Conservation (phyloP, 2,329 filamentous ascomycete species). For the Xylariales sp. region DNA sequence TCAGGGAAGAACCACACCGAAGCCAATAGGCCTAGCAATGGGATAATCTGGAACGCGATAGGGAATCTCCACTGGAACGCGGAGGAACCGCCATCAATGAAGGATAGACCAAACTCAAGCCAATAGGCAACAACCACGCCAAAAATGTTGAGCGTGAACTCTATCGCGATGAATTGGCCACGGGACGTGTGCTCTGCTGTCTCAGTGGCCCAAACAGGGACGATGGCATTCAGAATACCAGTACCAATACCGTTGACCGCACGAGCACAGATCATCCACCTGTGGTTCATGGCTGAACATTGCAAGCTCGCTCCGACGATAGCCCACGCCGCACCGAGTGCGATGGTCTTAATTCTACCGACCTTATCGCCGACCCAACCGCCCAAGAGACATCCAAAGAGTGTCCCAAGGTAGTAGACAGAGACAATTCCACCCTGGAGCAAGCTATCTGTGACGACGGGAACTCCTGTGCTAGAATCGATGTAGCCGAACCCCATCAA, state of each 20-base stretch:
- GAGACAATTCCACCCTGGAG: constrained; percentile 60
- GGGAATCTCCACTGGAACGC: constrained; percentile 64
- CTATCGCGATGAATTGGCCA: constrained; percentile 65
- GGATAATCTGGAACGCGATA: constrained; percentile 65
- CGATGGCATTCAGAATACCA: constrained; percentile 65
- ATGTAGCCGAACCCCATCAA: constrained; percentile 62
- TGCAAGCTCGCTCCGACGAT: constrained; percentile 60
- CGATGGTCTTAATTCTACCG: constrained; percentile 62
- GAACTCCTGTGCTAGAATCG: constrained; percentile 37
- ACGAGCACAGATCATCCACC: constrained; percentile 67
- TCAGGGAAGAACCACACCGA: constrained; percentile 66
- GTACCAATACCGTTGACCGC: constrained; percentile 63
- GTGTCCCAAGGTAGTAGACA: constrained; percentile 52
- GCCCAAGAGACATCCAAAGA: constrained; percentile 59
- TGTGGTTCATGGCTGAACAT: constrained; percentile 58
- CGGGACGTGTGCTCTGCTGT: constrained; percentile 63
- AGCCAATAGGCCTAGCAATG: constrained; percentile 51
- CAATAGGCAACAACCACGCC: constrained; percentile 63
- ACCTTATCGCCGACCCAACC: constrained; percentile 61
- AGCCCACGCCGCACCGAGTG: constrained; percentile 51
- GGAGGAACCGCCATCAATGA: constrained; percentile 52
- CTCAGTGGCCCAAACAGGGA: constrained; percentile 69
- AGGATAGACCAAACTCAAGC: constrained; percentile 56
- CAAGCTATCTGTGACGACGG: constrained; percentile 54
- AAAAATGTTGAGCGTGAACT: constrained; percentile 71